Evolutionary conservation across 768 basidiomycete species (phyloP).

Genomic region (Naganishia randhawae): DNA sequence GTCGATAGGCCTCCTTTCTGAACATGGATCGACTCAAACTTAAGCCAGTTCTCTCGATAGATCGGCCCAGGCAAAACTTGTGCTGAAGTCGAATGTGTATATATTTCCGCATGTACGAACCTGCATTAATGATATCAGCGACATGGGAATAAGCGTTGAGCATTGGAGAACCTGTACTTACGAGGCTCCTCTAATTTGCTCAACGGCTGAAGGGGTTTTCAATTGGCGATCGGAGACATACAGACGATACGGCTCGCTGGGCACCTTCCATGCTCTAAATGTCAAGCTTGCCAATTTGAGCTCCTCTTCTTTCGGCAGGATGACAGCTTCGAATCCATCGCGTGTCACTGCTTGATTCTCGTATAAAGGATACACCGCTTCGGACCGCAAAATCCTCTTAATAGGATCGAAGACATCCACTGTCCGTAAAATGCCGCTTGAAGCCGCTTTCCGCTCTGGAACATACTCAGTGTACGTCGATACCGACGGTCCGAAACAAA

Average conservation of each 20-base stretch:
- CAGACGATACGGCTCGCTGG: constrained; percentile 1
- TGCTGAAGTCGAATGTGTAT: constrained; percentile 4
- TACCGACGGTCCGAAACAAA: constrained; percentile 1
- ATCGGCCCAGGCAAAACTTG: neutral
- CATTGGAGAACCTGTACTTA: neutral
- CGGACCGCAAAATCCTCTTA: neutral
- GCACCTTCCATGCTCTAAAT: constrained; percentile 9
- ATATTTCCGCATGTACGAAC: neutral
- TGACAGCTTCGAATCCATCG: neutral
- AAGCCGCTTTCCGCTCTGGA: too few relatives aligned
- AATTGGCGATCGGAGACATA: neutral
- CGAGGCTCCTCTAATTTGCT: neutral
- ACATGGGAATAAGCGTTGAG: neutral
- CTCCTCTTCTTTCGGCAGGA: neutral
- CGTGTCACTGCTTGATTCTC: neutral
- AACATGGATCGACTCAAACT: neutral
- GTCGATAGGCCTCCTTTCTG: neutral
- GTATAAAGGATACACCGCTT: neutral
- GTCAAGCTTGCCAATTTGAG: constrained; percentile 3
- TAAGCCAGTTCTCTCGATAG: constrained; percentile 11
- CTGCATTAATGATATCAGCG: neutral
- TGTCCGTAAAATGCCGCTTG: constrained; percentile 1
- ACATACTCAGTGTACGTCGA: neutral
- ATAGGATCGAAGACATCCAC: constrained; percentile 13
- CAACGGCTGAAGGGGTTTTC: neutral